A percentile compares a stretch with the other conserved stretches of the same genome.
Conservation (phyloP, 306 rosid genomes). For the Rosa lucieae region DNA sequence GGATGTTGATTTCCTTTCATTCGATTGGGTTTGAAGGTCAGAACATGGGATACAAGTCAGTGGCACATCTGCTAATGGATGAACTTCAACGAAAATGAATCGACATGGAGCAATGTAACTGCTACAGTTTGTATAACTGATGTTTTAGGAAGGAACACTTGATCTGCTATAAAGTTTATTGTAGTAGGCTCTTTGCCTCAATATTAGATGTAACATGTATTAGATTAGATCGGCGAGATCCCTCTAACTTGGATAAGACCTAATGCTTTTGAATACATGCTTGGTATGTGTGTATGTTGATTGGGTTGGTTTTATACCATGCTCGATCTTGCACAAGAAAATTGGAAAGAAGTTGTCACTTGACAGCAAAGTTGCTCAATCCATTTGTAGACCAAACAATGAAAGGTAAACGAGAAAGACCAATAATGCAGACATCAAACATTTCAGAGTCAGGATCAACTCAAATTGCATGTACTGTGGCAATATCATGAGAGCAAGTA, state of each 20-base stretch:
- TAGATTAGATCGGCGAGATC: neutral
- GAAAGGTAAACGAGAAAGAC: too few relatives aligned
- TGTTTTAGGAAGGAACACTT: neutral
- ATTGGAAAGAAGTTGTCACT: too few relatives aligned
- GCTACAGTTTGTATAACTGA: neutral
- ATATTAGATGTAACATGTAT: neutral
- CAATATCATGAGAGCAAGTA: too few relatives aligned
- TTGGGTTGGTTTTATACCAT: too few relatives aligned
- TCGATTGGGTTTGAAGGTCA: slow-evolving; percentile 43
- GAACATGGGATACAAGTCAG: slow-evolving; percentile 63
- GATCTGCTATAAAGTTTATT: neutral
- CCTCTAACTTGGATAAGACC: neutral
- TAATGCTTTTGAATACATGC: neutral
- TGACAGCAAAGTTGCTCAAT: too few relatives aligned
- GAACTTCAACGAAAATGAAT: slow-evolving; percentile 44
- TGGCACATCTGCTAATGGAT: slow-evolving; percentile 71
- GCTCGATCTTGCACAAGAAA: too few relatives aligned
- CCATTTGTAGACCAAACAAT: too few relatives aligned
- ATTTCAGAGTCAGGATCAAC: too few relatives aligned
- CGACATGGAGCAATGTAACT: neutral
- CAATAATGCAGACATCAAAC: too few relatives aligned
- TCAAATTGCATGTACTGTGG: too few relatives aligned
- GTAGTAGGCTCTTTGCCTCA: neutral
- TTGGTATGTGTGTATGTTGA: too few relatives aligned
- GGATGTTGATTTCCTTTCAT: slow-evolving; percentile 6